Evolutionary conservation across 2,329 filamentous ascomycete species (phyloP).

Genomic region (Nothophoma quercina): DNA sequence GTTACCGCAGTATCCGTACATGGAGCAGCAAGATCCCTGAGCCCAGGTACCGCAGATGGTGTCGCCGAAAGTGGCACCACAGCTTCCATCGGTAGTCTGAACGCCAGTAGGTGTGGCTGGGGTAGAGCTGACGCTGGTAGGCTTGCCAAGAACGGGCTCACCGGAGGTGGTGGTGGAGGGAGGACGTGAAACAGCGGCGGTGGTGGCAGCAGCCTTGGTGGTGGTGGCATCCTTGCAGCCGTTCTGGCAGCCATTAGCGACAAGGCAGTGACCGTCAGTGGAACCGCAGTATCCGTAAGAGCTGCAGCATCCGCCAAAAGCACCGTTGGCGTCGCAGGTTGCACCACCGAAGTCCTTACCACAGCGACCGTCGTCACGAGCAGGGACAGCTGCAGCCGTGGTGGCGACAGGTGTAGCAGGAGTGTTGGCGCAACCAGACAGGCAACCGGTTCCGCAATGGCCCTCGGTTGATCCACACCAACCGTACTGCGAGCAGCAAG

Average conservation of each 20-base stretch:
- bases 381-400: constrained; percentile 11
- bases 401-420: constrained; percentile 15
- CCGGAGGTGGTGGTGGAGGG: constrained; percentile 44
- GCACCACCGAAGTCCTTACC: constrained; percentile 51
- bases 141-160: constrained; percentile 49
- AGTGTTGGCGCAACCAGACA: constrained; percentile 41
- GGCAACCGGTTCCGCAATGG: constrained; percentile 49
- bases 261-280: constrained; percentile 48
- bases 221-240: constrained; percentile 43
- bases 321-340: constrained; percentile 50
- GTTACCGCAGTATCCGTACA: constrained; percentile 65
- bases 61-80: constrained; percentile 58
- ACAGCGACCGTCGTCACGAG: constrained; percentile 50
- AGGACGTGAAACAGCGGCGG: constrained; percentile 33
- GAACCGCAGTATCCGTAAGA: constrained; percentile 45
- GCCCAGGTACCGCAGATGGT: constrained; percentile 62
- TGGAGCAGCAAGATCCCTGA: constrained; percentile 62
- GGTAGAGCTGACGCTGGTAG: constrained; percentile 22
- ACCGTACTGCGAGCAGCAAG: constrained; percentile 55
- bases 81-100: constrained; percentile 61
- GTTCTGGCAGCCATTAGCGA: constrained; percentile 50
- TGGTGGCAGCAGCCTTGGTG: constrained; percentile 9
- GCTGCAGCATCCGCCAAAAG: constrained; percentile 52
- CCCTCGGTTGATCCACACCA: constrained; percentile 55
- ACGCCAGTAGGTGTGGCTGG: constrained; percentile 33